Evolutionary conservation across 116 monocot species (phyloP).

Genomic region (Cymodocea nodosa): DNA sequence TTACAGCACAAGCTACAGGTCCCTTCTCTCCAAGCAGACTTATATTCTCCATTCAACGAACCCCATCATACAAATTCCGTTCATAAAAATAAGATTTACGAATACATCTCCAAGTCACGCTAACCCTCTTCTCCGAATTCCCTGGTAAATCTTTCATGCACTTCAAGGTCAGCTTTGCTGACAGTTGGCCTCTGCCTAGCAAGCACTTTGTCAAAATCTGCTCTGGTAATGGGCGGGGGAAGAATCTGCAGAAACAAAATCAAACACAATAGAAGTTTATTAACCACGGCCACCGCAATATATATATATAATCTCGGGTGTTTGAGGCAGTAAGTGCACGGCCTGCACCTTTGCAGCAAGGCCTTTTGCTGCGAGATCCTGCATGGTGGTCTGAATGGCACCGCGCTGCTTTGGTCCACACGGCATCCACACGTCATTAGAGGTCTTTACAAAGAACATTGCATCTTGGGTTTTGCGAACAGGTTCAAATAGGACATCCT

Average conservation of each 20-base stretch:
- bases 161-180: slow-evolving; percentile 77
- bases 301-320: not conserved
- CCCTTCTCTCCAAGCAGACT: not conserved
- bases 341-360: slow-evolving; percentile 65
- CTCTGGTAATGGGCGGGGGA: slow-evolving; percentile 79
- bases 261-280: not conserved
- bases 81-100: not conserved
- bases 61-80: not conserved
- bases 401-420: slow-evolving; percentile 83
- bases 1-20: not conserved
- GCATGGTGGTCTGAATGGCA: slow-evolving; percentile 84
- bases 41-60: not conserved
- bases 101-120: not conserved
- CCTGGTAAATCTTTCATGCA: slow-evolving; percentile 96
- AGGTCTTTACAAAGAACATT: slow-evolving; percentile 69
- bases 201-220: slow-evolving; percentile 90
- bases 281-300: not conserved
- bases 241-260: slow-evolving; percentile 38
- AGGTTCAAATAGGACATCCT: slow-evolving; percentile 96
- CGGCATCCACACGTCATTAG: slow-evolving; percentile 73
- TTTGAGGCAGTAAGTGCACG: not conserved
- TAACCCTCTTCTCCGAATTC: slow-evolving; percentile 98
- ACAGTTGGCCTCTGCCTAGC: slow-evolving; percentile 93
- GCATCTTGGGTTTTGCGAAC: slow-evolving; percentile 99
- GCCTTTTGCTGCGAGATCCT: slow-evolving; percentile 75